Base-by-base conservation (phyloP, 805 yeast species). In the Ogataea zsoltii region DNA sequence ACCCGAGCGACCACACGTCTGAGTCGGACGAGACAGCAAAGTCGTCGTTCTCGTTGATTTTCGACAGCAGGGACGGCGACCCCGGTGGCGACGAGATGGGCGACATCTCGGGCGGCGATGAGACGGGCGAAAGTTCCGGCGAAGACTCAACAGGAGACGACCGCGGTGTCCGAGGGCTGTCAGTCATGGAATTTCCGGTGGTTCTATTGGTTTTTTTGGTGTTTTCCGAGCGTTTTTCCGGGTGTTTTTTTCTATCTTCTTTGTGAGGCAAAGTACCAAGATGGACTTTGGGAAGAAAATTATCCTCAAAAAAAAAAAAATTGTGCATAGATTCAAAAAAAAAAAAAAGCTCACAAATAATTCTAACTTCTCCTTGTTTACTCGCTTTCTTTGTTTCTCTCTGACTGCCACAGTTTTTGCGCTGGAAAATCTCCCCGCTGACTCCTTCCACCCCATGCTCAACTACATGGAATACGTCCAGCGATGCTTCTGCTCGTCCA, bases 401-500 rank as follows among this genome's bases (percentile, higher is more conserved):
- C 25, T 21, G 25, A 5, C 25, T 21, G 25, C 9, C 25, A 9
- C 9, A n/a, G n/a, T n/a, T n/a, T n/a, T n/a, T n/a, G n/a, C n/a
- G n/a, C n/a, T n/a, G n/a, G n/a, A n/a, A n/a, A n/a, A 6, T 21
- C 25, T 21, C 25, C 25, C 5, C 5, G 25, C 9, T 33, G 6
- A 7, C 35, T 28, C 39, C 17, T n/a, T 6, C 18, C 19, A 17
- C 15, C 44, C 18, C 30, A 89, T 89, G 97, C 71, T 82, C 50
- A 76, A 80, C 34, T 91, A 86, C 68, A 89, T 92, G 96, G 96
- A 92, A 56, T 85, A 84, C 63, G 77, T 92, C 26, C 83, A 84
- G 55, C 74, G 77, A 65, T 78, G 87, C 54, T 92, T 87, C 67
- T 79, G 84, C 62, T 66, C 71, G 31, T 63, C 84, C 18, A 82